These are phyloP conservation scores for Selaginella moellendorffii DNA, from an alignment of 75 land plant species.

Conservation along the genomic window DNA sequence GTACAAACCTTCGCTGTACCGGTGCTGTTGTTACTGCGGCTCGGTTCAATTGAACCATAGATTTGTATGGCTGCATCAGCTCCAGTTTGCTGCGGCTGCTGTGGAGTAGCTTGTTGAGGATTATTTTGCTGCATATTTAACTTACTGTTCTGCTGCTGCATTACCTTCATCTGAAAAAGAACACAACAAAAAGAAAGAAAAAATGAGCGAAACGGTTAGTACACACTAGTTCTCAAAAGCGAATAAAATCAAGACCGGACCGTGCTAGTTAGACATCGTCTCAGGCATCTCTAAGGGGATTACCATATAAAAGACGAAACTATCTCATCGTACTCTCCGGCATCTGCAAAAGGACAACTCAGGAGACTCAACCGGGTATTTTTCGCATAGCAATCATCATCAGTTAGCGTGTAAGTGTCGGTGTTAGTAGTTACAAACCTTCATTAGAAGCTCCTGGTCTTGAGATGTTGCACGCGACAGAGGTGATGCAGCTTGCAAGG, in stretches of 20 bases:
- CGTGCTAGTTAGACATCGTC: too few species aligned
- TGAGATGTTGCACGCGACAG: conserved; percentile 41
- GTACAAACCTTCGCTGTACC: conserved; percentile 5
- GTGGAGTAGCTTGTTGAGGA: neutral
- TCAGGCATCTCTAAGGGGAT: too few species aligned
- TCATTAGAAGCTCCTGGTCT: conserved; percentile 12
- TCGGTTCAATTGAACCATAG: neutral
- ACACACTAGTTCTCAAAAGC: too few species aligned
- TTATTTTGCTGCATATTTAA: neutral
- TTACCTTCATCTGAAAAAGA: neutral
- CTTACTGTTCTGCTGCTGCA: conserved; percentile 3
- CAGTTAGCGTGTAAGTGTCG: neutral
- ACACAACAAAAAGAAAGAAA: neutral
- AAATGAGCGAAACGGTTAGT: neutral
- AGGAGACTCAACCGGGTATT: too few species aligned
- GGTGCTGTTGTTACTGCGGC: conserved; percentile 4
- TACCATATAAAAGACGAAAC: neutral
- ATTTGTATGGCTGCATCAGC: conserved; percentile 3
- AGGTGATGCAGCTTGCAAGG: conserved; percentile 61
- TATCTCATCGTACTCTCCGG: neutral
- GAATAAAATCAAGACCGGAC: neutral
- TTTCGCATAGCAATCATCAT: neutral
- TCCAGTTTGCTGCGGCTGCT: neutral
- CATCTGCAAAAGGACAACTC: neutral
- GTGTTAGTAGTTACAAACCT: neutral